These are phyloP conservation scores for Neodidymelliopsis sp. DNA, from an alignment of 2,329 filamentous ascomycete species.

Conservation along the genomic window DNA sequence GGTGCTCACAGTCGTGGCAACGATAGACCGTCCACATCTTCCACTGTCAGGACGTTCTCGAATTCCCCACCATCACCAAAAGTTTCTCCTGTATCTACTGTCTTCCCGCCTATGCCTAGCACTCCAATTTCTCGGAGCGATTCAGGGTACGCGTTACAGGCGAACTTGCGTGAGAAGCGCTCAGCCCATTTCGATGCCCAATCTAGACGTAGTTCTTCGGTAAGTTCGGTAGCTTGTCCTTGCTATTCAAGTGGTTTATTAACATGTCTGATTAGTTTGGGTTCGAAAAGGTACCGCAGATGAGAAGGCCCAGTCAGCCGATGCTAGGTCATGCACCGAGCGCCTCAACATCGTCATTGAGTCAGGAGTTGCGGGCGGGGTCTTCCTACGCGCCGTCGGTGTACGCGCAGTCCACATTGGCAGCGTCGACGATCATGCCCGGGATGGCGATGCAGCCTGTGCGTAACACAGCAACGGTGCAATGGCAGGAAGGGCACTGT, in stretches of 20 bases:
- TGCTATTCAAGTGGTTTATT: slow-evolving; percentile 22
- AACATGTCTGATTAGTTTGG: slow-evolving; percentile 65
- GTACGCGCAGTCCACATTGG: slow-evolving; percentile 85
- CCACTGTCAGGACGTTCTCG: slow-evolving; percentile 43
- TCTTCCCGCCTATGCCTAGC: slow-evolving; percentile 77
- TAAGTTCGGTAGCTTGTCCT: slow-evolving; percentile 17
- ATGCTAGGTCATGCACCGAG: slow-evolving; percentile 72
- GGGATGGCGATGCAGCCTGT: slow-evolving; percentile 82
- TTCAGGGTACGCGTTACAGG: slow-evolving; percentile 85
- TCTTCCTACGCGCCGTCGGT: slow-evolving; percentile 77
- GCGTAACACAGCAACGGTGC: slow-evolving; percentile 76
- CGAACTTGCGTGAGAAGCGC: slow-evolving; percentile 89
- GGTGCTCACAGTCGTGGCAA: slow-evolving; percentile 67
- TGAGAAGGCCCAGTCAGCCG: slow-evolving; percentile 70
- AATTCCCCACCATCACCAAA: slow-evolving; percentile 65
- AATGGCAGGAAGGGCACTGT: slow-evolving; percentile 87
- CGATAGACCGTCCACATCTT: slow-evolving; percentile 71
- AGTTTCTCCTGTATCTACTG: slow-evolving; percentile 77
- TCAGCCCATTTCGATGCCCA: slow-evolving; percentile 77
- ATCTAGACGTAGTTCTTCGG: slow-evolving; percentile 12
- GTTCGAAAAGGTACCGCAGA: slow-evolving; percentile 71
- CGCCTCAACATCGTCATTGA: slow-evolving; percentile 71
- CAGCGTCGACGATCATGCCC: slow-evolving; percentile 86
- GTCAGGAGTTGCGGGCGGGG: slow-evolving; percentile 57
- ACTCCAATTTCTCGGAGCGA: slow-evolving; percentile 89